Percentiles rank a stretch among this genome's conserved stretches.
These are phyloP conservation scores for Botrytis elliptica DNA, from an alignment of 2,329 filamentous ascomycete genomes.

Conservation along the genomic window DNA sequence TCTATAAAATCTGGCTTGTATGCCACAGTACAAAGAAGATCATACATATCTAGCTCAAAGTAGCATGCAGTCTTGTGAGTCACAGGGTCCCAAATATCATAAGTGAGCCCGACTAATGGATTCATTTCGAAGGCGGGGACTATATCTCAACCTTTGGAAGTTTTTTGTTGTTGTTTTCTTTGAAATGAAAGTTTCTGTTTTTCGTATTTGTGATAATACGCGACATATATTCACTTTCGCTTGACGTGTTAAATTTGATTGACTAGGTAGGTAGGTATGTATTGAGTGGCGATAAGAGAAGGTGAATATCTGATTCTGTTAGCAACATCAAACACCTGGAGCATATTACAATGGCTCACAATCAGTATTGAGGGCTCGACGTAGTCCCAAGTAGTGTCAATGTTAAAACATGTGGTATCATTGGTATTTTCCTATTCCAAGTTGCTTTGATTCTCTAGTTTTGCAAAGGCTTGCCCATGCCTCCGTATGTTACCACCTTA, in stretches of 20 bases:
- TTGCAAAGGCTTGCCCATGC: constrained; percentile 59
- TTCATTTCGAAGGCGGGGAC: neutral
- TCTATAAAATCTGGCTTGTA: neutral
- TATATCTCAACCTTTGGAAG: neutral
- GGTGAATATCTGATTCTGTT: neutral
- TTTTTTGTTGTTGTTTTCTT: neutral
- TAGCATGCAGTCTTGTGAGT: neutral
- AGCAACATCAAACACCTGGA: neutral
- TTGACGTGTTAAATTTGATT: neutral
- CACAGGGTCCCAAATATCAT: neutral
- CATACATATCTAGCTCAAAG: neutral
- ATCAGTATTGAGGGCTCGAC: neutral
- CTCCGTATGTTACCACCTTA: constrained; percentile 53
- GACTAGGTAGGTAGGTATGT: neutral
- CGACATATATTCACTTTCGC: neutral
- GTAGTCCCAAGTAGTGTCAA: neutral
- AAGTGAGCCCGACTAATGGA: neutral
- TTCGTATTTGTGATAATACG: neutral
- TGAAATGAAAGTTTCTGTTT: neutral
- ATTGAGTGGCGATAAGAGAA: neutral
- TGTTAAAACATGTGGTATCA: constrained; percentile 7
- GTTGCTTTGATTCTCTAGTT: constrained; percentile 21
- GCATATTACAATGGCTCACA: neutral
- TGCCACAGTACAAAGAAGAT: neutral
- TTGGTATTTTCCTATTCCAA: constrained; percentile 4